These are phyloP conservation scores for Porcisia deanei DNA, from an alignment of 208 protist genomes.

Conservation along the genomic window DNA sequence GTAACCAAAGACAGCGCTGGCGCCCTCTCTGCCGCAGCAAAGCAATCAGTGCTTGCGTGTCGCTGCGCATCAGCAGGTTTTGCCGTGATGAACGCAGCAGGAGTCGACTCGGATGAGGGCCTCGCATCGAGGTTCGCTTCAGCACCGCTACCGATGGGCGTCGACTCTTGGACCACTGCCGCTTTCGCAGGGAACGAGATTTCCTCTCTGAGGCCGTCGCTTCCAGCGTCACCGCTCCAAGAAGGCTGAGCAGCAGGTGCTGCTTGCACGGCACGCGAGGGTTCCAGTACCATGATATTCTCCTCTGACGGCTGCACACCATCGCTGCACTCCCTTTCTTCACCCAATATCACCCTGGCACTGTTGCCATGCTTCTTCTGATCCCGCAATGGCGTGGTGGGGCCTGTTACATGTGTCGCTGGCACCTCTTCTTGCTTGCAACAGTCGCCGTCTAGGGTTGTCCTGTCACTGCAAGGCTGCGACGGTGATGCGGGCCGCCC, in stretches of 20 bases:
- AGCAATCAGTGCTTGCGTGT: background rate
- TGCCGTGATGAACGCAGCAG: background rate
- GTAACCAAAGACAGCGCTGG: background rate
- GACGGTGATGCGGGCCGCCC: conserved; percentile 9
- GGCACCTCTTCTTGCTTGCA: background rate
- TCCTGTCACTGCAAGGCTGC: background rate
- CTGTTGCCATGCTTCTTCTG: background rate
- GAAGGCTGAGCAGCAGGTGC: conserved; percentile 18
- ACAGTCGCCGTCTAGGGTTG: background rate
- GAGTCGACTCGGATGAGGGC: background rate
- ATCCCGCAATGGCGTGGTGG: background rate
- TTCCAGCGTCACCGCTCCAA: background rate
- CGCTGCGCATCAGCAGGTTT: background rate
- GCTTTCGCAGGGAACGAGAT: background rate
- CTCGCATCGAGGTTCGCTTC: background rate
- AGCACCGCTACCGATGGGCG: background rate
- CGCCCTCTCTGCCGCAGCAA: background rate
- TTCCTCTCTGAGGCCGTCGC: conserved; percentile 14
- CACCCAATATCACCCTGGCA: background rate
- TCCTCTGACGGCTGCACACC: background rate
- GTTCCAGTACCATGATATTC: background rate
- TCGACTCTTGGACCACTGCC: background rate
- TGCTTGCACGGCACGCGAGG: background rate
- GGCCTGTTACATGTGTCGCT: no score
- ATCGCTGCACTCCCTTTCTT: background rate